Conservation (phyloP, 2,329 filamentous ascomycete genomes). For the Aureobasidium lini region DNA sequence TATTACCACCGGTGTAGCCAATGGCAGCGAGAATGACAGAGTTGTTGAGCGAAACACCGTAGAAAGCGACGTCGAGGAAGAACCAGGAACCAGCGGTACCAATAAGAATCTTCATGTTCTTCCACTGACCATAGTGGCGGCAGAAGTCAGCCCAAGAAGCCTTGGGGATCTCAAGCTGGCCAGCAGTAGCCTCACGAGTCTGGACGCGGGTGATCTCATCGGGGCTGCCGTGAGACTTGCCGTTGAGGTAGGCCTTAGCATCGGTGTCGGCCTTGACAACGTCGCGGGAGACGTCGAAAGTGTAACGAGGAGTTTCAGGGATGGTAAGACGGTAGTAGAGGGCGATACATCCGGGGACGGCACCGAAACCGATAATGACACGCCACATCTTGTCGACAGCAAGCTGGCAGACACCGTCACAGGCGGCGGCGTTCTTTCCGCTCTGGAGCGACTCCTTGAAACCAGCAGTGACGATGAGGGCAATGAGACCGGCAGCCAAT, state of each 20-base stretch:
- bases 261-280: conserved; percentile 67
- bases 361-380: conserved; percentile 71
- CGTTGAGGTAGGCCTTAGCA: conserved; percentile 64
- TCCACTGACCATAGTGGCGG: conserved; percentile 61
- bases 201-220: conserved; percentile 61
- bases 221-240: conserved; percentile 53
- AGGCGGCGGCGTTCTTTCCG: conserved; percentile 44
- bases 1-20: conserved; percentile 60
- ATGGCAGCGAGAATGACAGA: conserved; percentile 63
- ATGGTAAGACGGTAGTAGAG: conserved; percentile 84
- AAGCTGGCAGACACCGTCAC: conserved; percentile 55
- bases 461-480: conserved; percentile 52
- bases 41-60: conserved; percentile 64
- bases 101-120: conserved; percentile 63
- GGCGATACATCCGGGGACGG: conserved; percentile 70
- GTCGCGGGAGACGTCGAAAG: conserved; percentile 71
- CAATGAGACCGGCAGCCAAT: conserved; percentile 65
- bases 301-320: conserved; percentile 81
- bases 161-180: conserved; percentile 57
- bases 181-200: conserved; percentile 46
- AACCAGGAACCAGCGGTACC: conserved; percentile 85
- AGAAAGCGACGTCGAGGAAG: conserved; percentile 58
- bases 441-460: conserved; percentile 30
- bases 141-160: conserved; percentile 66
- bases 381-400: conserved; percentile 88